These are phyloP conservation scores for Rubia occidens DNA, from an alignment of 305 asterid genomes.

Conservation along the genomic window DNA sequence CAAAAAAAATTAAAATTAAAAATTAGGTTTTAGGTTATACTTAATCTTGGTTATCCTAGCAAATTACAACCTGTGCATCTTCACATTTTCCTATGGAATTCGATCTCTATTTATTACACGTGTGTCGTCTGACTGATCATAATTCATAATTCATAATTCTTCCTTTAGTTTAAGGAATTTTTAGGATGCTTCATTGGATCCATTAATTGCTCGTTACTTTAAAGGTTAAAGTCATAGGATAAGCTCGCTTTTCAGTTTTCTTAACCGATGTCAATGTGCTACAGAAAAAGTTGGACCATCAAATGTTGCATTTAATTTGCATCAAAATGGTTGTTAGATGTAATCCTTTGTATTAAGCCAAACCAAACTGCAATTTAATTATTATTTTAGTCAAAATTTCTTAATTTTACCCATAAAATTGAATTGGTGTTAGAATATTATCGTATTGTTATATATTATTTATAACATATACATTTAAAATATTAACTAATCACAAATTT, in stretches of 20 bases:
- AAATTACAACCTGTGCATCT: conserved; percentile 16
- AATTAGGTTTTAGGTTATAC: neutral
- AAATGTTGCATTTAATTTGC: neutral
- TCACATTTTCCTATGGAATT: conserved; percentile 17
- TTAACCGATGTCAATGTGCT: neutral
- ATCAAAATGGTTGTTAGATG: neutral
- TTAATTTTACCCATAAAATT: too few species aligned
- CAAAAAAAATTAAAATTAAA: too few species aligned
- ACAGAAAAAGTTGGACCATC: neutral
- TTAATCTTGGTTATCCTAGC: too few species aligned
- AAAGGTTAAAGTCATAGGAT: neutral
- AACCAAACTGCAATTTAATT: too few species aligned
- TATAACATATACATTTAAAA: too few species aligned
- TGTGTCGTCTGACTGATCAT: conserved; percentile 20
- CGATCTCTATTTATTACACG: conserved; percentile 1
- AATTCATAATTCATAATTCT: neutral
- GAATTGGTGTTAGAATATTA: too few species aligned
- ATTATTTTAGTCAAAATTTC: too few species aligned
- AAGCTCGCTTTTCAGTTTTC: neutral
- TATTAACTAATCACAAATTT: too few species aligned
- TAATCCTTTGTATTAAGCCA: too few species aligned
- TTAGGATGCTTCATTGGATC: conserved; percentile 56
- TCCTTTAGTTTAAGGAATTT: conserved; percentile 1
- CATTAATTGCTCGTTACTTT: conserved; percentile 9
- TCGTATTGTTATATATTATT: too few species aligned